Evolutionary conservation across 192 early-diverging fungal genomes (phyloP), one percentile per base, ranked within the genome.

Genomic region (Podila verticillata): DNA sequence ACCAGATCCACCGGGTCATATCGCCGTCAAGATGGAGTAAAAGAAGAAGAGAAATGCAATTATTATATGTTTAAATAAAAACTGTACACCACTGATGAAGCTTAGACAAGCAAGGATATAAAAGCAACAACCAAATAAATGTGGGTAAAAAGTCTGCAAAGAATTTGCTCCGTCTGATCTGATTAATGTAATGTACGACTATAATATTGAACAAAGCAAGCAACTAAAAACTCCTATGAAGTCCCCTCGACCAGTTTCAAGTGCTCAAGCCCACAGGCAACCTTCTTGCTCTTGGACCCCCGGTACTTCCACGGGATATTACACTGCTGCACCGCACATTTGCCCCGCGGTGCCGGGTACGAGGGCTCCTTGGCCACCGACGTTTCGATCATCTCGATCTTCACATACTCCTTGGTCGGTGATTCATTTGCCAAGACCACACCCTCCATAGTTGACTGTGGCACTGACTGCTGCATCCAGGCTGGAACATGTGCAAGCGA

Each of bases 241-340:
- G 47, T 66, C 24, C 51, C 75, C 48, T 84, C 80, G 7, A 84
- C 24, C 49, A 65, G 13, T 36, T 82, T 78, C 20, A 85, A 58
- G 60, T 92, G 91, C n/a, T 86, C 86, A 47, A 92, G 79, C 26
- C 88, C 90, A 63, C 91, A 92, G 0, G 89, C 89, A 44, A 86
- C 80, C 48, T 85, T 85, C 12, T 83, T 72, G 29, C 73, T 86
- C 59, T 84, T 87, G 20, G 61, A 51, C 28, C 73, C 74, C 10
- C 82, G 79, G 70, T 92, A 92, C 72, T 86, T 89, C 71, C 91
- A 91, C 31, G 72, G 75, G 48, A 83, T 65, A 15, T 59, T 24
- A 56, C 90, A 91, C 13, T 86, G 83, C 13, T 61, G 17, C 1
- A 90, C 75, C 0, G 87, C 82, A 71, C 90, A 92, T 12, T 31